phyloP scores from a whole-genome alignment of 1,139 yeast genomes.

The Pichia sp. region DNA sequence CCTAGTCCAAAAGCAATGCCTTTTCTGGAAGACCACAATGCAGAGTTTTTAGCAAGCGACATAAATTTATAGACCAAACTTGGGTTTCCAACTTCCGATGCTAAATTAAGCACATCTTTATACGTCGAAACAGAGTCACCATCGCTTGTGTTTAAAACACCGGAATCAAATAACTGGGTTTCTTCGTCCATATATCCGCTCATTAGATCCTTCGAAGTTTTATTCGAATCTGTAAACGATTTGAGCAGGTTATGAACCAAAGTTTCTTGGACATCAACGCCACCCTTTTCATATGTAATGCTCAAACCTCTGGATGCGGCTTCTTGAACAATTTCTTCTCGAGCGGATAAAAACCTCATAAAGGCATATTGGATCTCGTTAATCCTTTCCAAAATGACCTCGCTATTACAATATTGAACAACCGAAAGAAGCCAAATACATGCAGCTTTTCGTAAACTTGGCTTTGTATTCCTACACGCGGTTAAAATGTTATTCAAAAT shows the following conservation, averaged over 20 bases:
- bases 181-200: conserved; percentile 72
- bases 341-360: conserved; percentile 56
- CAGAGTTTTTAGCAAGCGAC: conserved; percentile 84
- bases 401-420: conserved; percentile 62
- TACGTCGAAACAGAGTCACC: conserved; percentile 79
- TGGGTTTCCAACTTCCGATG: conserved; percentile 94
- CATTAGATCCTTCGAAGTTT: conserved; percentile 35
- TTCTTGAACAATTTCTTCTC: conserved; percentile 83
- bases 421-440: conserved; percentile 83
- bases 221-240: conserved; percentile 67
- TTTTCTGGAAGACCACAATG: conserved; percentile 86
- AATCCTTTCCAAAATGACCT: conserved; percentile 36
- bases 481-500: conserved; percentile 42
- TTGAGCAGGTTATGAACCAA: conserved; percentile 67
- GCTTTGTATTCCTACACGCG: conserved; percentile 59
- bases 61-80: conserved; percentile 88
- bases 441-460: conserved; percentile 60
- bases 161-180: conserved; percentile 81
- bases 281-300: conserved; percentile 73
- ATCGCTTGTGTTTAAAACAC: conserved; percentile 69
- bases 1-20: conserved; percentile 95
- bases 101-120: conserved; percentile 74
- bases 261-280: conserved; percentile 56
- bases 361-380: conserved; percentile 62
- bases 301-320: conserved; percentile 87